A percentile compares a stretch with the other conserved stretches of the same genome.
Conservation (phyloP, 23 red algal genomes). For the Gracilariopsis chorda region DNA sequence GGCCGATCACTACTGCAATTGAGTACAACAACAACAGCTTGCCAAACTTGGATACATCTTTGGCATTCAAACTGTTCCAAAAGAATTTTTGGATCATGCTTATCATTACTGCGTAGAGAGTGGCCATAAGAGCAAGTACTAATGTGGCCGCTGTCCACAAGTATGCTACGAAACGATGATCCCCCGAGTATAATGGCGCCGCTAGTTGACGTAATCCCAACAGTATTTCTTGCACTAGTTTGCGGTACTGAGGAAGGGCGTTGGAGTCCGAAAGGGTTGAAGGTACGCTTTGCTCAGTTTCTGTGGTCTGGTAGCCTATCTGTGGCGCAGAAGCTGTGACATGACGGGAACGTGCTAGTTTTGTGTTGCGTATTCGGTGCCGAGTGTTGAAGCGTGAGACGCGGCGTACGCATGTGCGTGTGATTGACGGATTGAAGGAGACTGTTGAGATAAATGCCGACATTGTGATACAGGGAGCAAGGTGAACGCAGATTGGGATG, state of each 20-base stretch:
- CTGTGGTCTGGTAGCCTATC: background rate
- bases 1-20: constrained; percentile 79
- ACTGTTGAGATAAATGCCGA: too few relatives aligned
- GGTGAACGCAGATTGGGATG: too few relatives aligned
- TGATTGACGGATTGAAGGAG: too few relatives aligned
- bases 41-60: constrained; percentile 73
- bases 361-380: too few relatives aligned
- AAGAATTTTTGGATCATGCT: constrained; percentile 87
- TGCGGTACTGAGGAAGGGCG: background rate
- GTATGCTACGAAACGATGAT: constrained; percentile 41
- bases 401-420: too few relatives aligned
- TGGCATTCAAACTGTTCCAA: constrained; percentile 82
- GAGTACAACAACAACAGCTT: constrained; percentile 72
- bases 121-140: constrained; percentile 77
- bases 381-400: too few relatives aligned
- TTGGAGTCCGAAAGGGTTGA: background rate
- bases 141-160: constrained; percentile 79
- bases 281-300: background rate
- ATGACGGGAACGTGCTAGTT: too few relatives aligned
- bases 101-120: constrained; percentile 86
- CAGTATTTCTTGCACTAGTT: constrained; percentile 44
- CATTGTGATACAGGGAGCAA: too few relatives aligned
- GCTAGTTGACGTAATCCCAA: constrained; percentile 41
- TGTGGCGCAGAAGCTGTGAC: background rate
- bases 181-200: constrained; percentile 65